phyloP scores from a whole-genome alignment of 1,284 basidiomycete species.

The Heliocybe sulcata region DNA sequence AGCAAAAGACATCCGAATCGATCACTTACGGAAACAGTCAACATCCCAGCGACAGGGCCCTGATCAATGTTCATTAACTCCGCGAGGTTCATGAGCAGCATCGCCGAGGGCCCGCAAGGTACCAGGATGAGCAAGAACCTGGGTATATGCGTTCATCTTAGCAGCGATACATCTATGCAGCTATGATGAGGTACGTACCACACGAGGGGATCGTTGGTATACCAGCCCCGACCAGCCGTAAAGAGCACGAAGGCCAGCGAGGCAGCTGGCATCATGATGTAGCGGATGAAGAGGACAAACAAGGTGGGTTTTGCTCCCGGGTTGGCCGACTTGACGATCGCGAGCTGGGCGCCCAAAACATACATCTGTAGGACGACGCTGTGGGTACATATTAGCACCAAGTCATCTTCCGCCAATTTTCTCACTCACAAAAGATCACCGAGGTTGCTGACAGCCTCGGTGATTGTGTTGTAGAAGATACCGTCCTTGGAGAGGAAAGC shows the following conservation, averaged over 20 bases:
- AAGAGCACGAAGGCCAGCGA: conserved; percentile 19
- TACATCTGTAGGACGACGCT: conserved; percentile 24
- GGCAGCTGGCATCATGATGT: conserved; percentile 20
- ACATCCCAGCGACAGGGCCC: conserved; percentile 22
- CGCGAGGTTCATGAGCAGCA: conserved; percentile 24
- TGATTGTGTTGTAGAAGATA: conserved; percentile 18
- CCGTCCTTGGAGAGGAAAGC: conserved; percentile 17
- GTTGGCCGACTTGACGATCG: conserved; percentile 15
- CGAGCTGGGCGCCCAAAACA: conserved; percentile 22
- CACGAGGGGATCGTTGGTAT: conserved; percentile 22
- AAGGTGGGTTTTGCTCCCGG: conserved; percentile 14
- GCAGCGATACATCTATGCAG: background rate
- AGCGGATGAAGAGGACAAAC: conserved; percentile 21
- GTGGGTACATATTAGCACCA: no score
- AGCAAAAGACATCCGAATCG: background rate
- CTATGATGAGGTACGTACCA: conserved; percentile 16
- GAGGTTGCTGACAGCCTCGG: conserved; percentile 19
- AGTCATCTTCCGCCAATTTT: background rate
- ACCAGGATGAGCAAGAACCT: conserved; percentile 25
- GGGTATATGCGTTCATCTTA: background rate
- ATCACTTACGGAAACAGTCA: conserved; percentile 20
- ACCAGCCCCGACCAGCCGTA: conserved; percentile 21
- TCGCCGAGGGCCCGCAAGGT: conserved; percentile 23
- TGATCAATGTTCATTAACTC: conserved; percentile 22
- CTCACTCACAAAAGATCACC: conserved; percentile 22